phyloP scores from a whole-genome alignment of 176 grass and related monocot genomes.

The Dactylis glomerata region DNA sequence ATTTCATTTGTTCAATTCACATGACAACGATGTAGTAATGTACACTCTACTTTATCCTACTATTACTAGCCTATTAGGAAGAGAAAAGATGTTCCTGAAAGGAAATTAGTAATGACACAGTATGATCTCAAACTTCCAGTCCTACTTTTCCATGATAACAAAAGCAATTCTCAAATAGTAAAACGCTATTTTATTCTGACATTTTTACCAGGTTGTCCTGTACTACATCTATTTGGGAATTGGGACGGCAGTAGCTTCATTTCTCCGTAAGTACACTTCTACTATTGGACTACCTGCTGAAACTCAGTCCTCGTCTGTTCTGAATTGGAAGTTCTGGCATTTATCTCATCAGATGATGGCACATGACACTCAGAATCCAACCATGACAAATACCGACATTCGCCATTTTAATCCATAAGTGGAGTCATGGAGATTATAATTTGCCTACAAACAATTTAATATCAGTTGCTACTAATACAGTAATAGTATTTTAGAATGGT shows the following conservation, averaged over 20 bases:
- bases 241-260: constrained; percentile 48
- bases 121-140: background rate
- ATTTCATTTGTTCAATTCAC: too few species aligned
- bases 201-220: constrained; percentile 40
- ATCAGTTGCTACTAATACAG: background rate
- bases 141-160: background rate
- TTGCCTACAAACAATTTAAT: background rate
- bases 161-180: background rate
- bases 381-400: background rate
- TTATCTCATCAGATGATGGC: background rate
- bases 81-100: too few species aligned
- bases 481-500: background rate
- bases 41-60: too few species aligned
- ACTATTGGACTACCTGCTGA: background rate
- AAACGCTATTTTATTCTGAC: background rate
- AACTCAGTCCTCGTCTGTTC: background rate
- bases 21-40: too few species aligned
- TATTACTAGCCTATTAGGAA: too few species aligned
- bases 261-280: constrained; percentile 51
- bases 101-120: too few species aligned
- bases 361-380: background rate
- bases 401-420: background rate
- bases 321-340: background rate
- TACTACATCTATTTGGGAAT: constrained; percentile 70
- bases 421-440: background rate